Percentiles rank a stretch among this genome's conserved stretches.
Conservation (phyloP, 345 rosid species). For the Durio zibethinus region DNA sequence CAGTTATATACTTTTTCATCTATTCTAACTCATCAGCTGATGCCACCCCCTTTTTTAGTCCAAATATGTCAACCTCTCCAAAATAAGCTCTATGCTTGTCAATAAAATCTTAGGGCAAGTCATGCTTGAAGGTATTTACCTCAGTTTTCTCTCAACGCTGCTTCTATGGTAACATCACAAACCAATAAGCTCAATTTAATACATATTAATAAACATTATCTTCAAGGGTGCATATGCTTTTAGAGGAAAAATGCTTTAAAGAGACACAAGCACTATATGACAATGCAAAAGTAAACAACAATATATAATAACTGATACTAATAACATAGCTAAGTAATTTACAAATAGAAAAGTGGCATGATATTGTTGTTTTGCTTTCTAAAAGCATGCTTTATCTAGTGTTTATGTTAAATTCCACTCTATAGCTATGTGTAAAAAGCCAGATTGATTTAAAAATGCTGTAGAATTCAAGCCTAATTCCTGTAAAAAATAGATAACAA, state of each 20-base stretch:
- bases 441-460: not conserved
- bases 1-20: not conserved
- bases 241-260: not conserved
- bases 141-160: not conserved
- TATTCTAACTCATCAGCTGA: slow-evolving; percentile 4
- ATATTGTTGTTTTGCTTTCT: not conserved
- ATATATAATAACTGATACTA: not conserved
- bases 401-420: not conserved
- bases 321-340: not conserved
- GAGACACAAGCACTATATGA: not conserved
- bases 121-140: not conserved
- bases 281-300: not conserved
- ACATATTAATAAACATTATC: not conserved
- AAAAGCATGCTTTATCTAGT: not conserved
- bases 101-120: slow-evolving; percentile 11
- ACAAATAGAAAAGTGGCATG: not conserved
- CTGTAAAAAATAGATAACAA: not conserved
- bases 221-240: not conserved
- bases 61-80: not conserved
- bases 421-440: not conserved
- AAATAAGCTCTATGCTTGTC: slow-evolving; percentile 1
- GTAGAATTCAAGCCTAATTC: not conserved
- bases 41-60: not conserved
- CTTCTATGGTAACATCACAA: not conserved
- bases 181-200: not conserved